phyloP scores from a whole-genome alignment of 345 rosid genomes.

The Bruguiera sexangula region DNA sequence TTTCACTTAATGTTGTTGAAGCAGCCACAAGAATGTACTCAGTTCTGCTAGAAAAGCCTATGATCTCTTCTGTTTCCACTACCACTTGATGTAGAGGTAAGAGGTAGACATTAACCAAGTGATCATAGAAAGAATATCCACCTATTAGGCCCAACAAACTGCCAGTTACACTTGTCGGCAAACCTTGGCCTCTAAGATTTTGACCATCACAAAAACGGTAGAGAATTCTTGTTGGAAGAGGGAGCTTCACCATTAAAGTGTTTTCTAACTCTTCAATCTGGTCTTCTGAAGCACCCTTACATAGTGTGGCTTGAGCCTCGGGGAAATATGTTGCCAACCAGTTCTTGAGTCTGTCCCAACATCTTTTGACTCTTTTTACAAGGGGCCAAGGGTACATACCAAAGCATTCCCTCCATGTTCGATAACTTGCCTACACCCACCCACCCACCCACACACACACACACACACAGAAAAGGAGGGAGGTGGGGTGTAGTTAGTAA shows the following conservation, averaged over 20 bases:
- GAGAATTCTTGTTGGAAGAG: conserved; percentile 70
- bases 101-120: conserved; percentile 63
- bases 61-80: conserved; percentile 34
- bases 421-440: conserved; percentile 50
- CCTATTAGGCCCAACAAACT: conserved; percentile 65
- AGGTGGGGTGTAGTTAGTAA: neutral
- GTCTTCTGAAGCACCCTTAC: conserved; percentile 73
- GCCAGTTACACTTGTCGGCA: neutral
- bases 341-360: conserved; percentile 61
- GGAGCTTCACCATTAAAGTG: conserved; percentile 55
- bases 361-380: conserved; percentile 61
- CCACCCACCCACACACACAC: neutral
- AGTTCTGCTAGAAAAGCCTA: conserved; percentile 21
- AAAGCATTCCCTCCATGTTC: conserved; percentile 67
- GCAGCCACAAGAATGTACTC: conserved; percentile 56
- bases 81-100: conserved; percentile 53
- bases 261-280: conserved; percentile 50
- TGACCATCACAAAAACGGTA: conserved; percentile 88
- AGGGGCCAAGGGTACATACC: conserved; percentile 80
- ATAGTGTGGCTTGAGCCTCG: conserved; percentile 62
- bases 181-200: conserved; percentile 21
- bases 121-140: conserved; percentile 54
- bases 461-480: neutral
- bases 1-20: conserved; percentile 34
- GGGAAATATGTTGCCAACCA: conserved; percentile 70